Percentiles rank a stretch among this genome's conserved stretches.
Conservation (phyloP, 1,284 basidiomycete species). For the Phaffia rhodozyma region DNA sequence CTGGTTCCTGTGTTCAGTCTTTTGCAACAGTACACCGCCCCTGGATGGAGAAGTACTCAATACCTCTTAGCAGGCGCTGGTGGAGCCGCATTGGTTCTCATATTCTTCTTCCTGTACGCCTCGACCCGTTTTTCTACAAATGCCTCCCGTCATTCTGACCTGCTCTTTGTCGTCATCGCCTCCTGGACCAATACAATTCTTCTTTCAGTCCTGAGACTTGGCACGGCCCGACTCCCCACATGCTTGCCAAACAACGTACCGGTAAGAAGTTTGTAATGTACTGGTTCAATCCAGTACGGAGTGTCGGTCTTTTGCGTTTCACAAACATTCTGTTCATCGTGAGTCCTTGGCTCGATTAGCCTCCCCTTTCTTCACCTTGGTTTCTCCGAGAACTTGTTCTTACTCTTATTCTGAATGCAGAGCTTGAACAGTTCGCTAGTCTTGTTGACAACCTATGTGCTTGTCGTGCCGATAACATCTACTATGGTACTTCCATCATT, state of each 20-base stretch:
- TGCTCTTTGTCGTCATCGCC: neutral
- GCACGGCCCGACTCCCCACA: slow-evolving; percentile 40
- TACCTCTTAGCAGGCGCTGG: slow-evolving; percentile 40
- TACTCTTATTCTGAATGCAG: slow-evolving; percentile 8
- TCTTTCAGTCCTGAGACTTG: slow-evolving; percentile 51
- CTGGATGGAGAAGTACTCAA: slow-evolving; percentile 54
- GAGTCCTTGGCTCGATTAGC: slow-evolving; percentile 25
- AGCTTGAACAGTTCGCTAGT: slow-evolving; percentile 21
- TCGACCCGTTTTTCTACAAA: neutral
- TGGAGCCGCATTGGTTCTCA: slow-evolving; percentile 39
- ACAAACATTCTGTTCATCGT: slow-evolving; percentile 49
- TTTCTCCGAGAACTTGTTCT: slow-evolving; percentile 22
- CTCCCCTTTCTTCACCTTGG: slow-evolving; percentile 1
- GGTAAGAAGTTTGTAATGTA: slow-evolving; percentile 37
- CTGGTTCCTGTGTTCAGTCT: slow-evolving; percentile 13
- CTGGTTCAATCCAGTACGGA: slow-evolving; percentile 49
- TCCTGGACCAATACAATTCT: neutral
- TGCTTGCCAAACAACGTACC: slow-evolving; percentile 22
- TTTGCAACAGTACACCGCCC: slow-evolving; percentile 33
- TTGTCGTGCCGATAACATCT: slow-evolving; percentile 22
- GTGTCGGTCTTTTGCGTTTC: slow-evolving; percentile 45
- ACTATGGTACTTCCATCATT: neutral
- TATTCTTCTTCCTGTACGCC: slow-evolving; percentile 40
- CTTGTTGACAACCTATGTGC: slow-evolving; percentile 18
- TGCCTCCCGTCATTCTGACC: neutral